phyloP scores from a whole-genome alignment of 257 asterid genomes.

The Solanum dulcamara region DNA sequence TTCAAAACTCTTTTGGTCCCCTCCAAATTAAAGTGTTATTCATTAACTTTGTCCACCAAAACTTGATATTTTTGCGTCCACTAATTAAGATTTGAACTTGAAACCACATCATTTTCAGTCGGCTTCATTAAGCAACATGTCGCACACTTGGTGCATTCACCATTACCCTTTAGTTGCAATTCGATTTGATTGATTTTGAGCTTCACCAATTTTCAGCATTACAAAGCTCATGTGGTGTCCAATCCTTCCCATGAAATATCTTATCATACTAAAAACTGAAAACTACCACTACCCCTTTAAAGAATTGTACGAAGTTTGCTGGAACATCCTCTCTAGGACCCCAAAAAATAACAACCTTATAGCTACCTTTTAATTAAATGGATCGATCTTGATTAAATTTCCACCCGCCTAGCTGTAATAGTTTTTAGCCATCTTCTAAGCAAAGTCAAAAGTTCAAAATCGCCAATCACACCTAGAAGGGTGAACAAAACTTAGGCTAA shows the following conservation, averaged over 20 bases:
- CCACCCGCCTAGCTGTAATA: not conserved
- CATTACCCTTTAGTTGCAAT: not conserved
- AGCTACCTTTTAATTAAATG: not conserved
- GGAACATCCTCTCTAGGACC: slow-evolving; percentile 9
- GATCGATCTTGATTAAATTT: not conserved
- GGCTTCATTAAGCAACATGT: not conserved
- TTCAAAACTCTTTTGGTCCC: not conserved
- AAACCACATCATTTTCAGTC: not conserved
- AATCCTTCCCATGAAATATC: slow-evolving; percentile 21
- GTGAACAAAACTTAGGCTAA: not conserved
- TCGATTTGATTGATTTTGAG: slow-evolving; percentile 6
- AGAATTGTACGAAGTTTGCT: slow-evolving; percentile 8
- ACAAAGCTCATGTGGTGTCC: slow-evolving; percentile 18
- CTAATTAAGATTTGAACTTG: not conserved
- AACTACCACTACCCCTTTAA: slow-evolving; percentile 4
- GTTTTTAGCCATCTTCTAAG: not conserved
- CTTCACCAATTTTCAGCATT: slow-evolving; percentile 11
- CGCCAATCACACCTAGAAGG: not conserved
- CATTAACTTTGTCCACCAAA: not conserved
- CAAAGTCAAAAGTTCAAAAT: not conserved
- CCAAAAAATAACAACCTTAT: not conserved
- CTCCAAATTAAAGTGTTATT: not conserved
- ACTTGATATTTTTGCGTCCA: not conserved
- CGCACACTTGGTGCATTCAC: not conserved
- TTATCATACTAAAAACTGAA: slow-evolving; percentile 12